These are phyloP conservation scores for Carpinus fangiana DNA, from an alignment of 306 rosid genomes.

Conservation along the genomic window DNA sequence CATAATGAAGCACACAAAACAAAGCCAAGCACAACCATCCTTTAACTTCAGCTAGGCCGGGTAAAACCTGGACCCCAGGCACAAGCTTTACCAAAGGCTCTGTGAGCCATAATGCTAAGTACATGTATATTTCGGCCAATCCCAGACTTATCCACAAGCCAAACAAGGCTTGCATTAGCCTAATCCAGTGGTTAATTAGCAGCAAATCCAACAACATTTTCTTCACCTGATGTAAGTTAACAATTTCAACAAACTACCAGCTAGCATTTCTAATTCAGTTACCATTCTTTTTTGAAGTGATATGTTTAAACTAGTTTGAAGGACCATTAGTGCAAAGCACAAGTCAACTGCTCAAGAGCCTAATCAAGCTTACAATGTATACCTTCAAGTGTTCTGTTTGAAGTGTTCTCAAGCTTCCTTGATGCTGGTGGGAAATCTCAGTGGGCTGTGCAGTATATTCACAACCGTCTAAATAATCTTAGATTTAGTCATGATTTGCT, in stretches of 20 bases:
- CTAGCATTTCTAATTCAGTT: not conserved
- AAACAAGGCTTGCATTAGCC: not conserved
- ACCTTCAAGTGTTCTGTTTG: not conserved
- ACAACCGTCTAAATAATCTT: not conserved
- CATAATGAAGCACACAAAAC: not conserved
- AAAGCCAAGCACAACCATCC: not conserved
- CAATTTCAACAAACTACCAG: not conserved
- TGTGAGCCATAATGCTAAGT: not conserved
- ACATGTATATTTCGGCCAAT: not conserved
- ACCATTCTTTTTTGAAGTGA: not conserved
- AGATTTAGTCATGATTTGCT: not conserved
- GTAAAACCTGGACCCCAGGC: not conserved
- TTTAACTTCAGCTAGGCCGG: not conserved
- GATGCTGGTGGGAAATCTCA: not conserved
- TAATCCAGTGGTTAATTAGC: not conserved
- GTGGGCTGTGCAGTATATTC: not conserved
- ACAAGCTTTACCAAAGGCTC: not conserved
- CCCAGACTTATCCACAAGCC: not conserved
- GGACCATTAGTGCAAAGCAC: not conserved
- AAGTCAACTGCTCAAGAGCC: constrained; percentile 1
- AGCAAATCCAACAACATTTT: not conserved
- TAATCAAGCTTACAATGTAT: not conserved
- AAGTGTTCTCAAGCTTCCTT: not conserved
- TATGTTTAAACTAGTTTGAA: not conserved
- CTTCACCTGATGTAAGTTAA: not conserved